Evolutionary conservation across 805 yeast species (phyloP), one percentile per base, ranked within the genome.

Genomic region (Wickerhamomyces strasburgensis): DNA sequence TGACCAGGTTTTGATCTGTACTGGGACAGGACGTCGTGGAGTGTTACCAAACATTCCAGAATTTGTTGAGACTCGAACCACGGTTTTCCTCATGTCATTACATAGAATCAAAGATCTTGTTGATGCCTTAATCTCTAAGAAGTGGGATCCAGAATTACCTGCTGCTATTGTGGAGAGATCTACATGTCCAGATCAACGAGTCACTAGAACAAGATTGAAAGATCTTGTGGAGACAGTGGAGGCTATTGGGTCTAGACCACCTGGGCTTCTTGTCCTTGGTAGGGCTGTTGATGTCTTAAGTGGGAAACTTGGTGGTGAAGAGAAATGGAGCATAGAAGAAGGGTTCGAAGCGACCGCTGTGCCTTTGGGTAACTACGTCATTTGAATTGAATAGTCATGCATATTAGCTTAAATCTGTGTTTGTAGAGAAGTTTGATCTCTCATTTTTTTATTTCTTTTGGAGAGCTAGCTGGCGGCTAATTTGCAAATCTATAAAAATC

Each of bases 1-100:
- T 3, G 97, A 89, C 58, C 97, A 90, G 62, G 87, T 90, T 5
- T 70, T 90, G 38, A 78, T 90, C 17, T 87, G 96, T 60, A 90
- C 98, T 0, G 98, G 98, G 3, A 88, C 96, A 0, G 97, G 96
- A 1, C 76, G 93, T 38, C 77, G 81, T 25, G 98, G 97, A 5
- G 80, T 78, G 4, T 57, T 85, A 33, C 96, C 96, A 2, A 67
- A 68, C 33, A 62, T 85, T 13, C 97, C 98, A 1, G 82, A 75
- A 33, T 89, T 71, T 60, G 83, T 78, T 6, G 56, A 63, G 31
- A 63, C 82, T 4, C 68, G 97, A 48, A 90, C 98, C 0, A 82
- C 94, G 0, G 78, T 90, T 1, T 89, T 89, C 51, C 59, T 90
- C 24, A 90, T 90, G 98, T 81, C 96, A 0, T 65, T 90, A 36